Base-by-base conservation (phyloP, 108 stramenopile genomes). In the Bacterosira constricta region DNA sequence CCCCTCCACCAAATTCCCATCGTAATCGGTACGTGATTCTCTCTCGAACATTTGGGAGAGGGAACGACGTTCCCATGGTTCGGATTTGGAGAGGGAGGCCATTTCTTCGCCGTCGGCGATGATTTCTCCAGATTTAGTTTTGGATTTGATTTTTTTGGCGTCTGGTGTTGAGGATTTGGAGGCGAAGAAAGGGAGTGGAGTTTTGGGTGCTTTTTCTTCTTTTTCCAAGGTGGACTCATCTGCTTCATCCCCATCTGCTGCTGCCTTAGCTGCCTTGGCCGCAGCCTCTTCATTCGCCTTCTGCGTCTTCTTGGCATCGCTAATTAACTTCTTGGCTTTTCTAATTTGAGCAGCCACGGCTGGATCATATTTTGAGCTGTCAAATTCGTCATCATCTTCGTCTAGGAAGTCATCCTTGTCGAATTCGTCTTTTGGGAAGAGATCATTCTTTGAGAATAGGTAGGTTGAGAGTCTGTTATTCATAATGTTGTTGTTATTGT, bases 71-170 rank as follows among this genome's bases (percentile, higher is more conserved):
- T 90, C 86, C 92, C 92, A 94, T 63, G 75, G 77, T 75, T 94
- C 92, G 10, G 76, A 54, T 46, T 88, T 86, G 21, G 89, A 90
- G 0, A 94, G 61, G 34, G 67, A 25, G 1, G 90, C 86, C 92
- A 94, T 91, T 25, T 75, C 53, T 21, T 89, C 92, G 3, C 92
- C 92, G 65, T 94, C 88, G 36, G 83, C 77, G 42, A 87, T 84
- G 27, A 89, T 77, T 0, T 7, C n/a, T 0, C 80, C 80, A 0
- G 74, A 71, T 15, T 55, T 31, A 0, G 78, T 79, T 36, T 30
- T 71, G 37, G 65, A 70, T 55, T 79, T 79, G 64, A 79, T 79
- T 55, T 79, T 79, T 42, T 57, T 20, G 11, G 50, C 15, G 30
- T 41, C 36, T 26, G 57, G 12, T 11, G 57, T 17, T 38, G 63